Base-by-base conservation (phyloP, 257 asterid genomes). In the Mentha longifolia region DNA sequence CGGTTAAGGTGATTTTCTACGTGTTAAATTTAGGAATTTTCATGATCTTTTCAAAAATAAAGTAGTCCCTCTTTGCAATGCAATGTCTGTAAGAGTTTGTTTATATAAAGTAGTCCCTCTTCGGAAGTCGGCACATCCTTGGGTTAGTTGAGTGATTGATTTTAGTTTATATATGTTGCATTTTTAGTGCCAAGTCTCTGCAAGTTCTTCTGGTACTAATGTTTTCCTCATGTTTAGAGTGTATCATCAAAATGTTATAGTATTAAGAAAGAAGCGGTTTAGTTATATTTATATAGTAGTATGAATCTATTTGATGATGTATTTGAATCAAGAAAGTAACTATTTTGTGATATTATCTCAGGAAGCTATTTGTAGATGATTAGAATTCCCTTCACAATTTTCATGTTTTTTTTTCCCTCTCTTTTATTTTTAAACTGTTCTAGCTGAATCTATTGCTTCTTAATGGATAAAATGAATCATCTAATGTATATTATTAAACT, bases 401-500 rank as follows among this genome's bases (percentile, higher is more conserved):
- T 14, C 22, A 43, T n/a, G n/a, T n/a, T n/a, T 33, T 12, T 3
- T 47, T 13, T 33, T 20, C 13, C 13, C 14, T 59, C 30, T 57
- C 20, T 28, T 19, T 28, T 43, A 14, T 16, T 37, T 60, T 37
- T 19, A 12, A 31, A 54, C 9, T 51, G 19, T 10, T 42, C 15
- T 43, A 41, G 16, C 22, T 61, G 15, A 42, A 63, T 12, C 70
- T 47, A 19, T 55, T 33, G 33, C 35, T 67, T 37, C 35, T 64
- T 63, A 28, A 47, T 12, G 4, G 3, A 74, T 45, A 4, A 6
- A 56, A 63, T 33, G 15, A 31, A 58, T 14, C 49, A 33, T 31
- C 8, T 75, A 59, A 70, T 60, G 25, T 57, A 19, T 28, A 45
- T 42, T 74, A 25, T 46, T 74, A 25, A 58, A 43, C 39, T 61